These are phyloP conservation scores for Aspergillus costaricaensis DNA, from an alignment of 2,329 filamentous ascomycete species.

Conservation along the genomic window DNA sequence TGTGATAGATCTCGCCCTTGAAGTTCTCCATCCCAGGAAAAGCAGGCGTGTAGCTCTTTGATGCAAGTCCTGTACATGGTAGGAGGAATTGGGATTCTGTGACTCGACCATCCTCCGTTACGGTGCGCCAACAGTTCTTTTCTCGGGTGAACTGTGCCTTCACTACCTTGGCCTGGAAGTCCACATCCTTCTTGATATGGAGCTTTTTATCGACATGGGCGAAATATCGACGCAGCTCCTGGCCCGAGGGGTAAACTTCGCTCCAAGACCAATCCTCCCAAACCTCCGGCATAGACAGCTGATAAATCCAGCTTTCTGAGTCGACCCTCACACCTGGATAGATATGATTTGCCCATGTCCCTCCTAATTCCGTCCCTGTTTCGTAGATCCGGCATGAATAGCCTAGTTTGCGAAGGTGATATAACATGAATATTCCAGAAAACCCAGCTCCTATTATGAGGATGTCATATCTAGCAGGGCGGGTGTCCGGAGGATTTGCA, in stretches of 20 bases:
- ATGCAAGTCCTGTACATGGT: slow-evolving; percentile 47
- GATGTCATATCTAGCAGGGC: not conserved
- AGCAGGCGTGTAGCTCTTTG: slow-evolving; percentile 46
- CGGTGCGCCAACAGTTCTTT: slow-evolving; percentile 47
- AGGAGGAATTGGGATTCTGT: slow-evolving; percentile 49
- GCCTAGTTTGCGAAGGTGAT: slow-evolving; percentile 13
- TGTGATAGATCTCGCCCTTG: slow-evolving; percentile 56
- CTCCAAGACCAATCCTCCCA: slow-evolving; percentile 50
- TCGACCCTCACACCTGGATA: slow-evolving; percentile 15
- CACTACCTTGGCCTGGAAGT: slow-evolving; percentile 47
- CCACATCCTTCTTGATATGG: slow-evolving; percentile 47
- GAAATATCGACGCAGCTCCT: slow-evolving; percentile 51
- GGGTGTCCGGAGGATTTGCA: too few species aligned
- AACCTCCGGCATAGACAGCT: slow-evolving; percentile 44
- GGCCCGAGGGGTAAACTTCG: slow-evolving; percentile 25
- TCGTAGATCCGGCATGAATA: slow-evolving; percentile 9
- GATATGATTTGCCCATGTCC: slow-evolving; percentile 12
- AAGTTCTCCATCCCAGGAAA: slow-evolving; percentile 47
- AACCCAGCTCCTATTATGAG: slow-evolving; percentile 16
- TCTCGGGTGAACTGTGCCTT: slow-evolving; percentile 44
- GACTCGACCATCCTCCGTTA: slow-evolving; percentile 42
- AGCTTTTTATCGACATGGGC: slow-evolving; percentile 47
- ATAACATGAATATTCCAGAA: slow-evolving; percentile 11
- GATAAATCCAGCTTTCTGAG: slow-evolving; percentile 8
- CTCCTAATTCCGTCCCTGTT: slow-evolving; percentile 9